phyloP scores from a whole-genome alignment of 2,329 filamentous ascomycete genomes.

The Biscogniauxia marginata region DNA sequence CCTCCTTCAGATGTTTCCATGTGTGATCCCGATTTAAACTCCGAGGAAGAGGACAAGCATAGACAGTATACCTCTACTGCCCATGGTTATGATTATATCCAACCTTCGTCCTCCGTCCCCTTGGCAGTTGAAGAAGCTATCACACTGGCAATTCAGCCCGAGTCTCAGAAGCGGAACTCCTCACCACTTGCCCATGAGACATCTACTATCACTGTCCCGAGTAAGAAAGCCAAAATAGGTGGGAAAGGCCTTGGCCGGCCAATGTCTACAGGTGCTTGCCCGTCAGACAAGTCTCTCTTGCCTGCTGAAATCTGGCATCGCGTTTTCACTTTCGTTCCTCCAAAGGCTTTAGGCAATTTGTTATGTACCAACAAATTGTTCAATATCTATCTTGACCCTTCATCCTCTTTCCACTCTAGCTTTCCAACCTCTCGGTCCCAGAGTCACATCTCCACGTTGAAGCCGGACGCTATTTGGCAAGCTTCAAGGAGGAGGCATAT shows the following conservation, averaged over 20 bases:
- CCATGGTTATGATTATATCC: conserved; percentile 5
- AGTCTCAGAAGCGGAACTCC: conserved; percentile 21
- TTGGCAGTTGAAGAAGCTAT: neutral
- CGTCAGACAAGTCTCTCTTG: conserved; percentile 20
- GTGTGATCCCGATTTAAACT: conserved; percentile 11
- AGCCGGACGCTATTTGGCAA: conserved; percentile 69
- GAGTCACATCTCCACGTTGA: conserved; percentile 36
- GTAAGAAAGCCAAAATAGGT: conserved; percentile 24
- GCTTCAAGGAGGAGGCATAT: conserved; percentile 65
- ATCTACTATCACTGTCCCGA: neutral
- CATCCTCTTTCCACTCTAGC: conserved; percentile 32
- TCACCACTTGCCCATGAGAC: conserved; percentile 1
- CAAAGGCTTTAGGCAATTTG: conserved; percentile 62
- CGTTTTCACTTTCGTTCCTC: conserved; percentile 65
- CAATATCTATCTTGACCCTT: conserved; percentile 56
- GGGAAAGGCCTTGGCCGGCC: neutral
- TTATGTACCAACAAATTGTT: conserved; percentile 68
- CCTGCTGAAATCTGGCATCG: conserved; percentile 68
- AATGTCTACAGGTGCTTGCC: neutral
- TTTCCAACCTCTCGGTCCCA: conserved; percentile 33
- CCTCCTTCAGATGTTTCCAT: conserved; percentile 11
- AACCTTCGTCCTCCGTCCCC: neutral
- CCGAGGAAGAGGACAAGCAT: conserved; percentile 5
- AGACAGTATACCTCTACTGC: conserved; percentile 6
- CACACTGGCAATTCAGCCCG: neutral